Evolutionary conservation across 2,329 filamentous ascomycete species (phyloP).

Genomic region (Aureobasidium sp.): DNA sequence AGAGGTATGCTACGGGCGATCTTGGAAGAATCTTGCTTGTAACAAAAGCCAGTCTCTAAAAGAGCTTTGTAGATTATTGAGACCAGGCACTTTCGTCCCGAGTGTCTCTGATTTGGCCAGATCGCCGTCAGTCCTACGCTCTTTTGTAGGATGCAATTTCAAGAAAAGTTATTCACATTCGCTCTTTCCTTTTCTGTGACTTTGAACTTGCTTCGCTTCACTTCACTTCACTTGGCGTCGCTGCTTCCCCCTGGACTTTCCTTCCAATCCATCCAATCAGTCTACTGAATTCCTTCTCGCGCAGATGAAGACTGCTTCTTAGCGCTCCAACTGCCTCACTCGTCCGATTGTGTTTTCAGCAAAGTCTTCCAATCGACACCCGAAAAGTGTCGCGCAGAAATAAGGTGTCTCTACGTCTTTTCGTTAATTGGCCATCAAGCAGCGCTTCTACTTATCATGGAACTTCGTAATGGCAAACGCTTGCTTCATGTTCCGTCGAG

Average conservation of each 20-base stretch:
- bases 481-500: not conserved
- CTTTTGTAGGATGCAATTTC: conserved; percentile 9
- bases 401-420: not conserved
- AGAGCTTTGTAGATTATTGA: conserved; percentile 7
- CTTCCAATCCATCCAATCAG: not conserved
- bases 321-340: not conserved
- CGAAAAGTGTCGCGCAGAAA: not conserved
- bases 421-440: not conserved
- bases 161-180: conserved; percentile 4
- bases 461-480: not conserved
- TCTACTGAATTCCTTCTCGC: too few relatives aligned
- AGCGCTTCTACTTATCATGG: not conserved
- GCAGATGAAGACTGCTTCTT: not conserved
- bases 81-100: not conserved
- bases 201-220: not conserved
- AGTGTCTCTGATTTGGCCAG: not conserved
- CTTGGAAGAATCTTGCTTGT: conserved; percentile 10
- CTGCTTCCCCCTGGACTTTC: not conserved
- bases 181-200: not conserved
- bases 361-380: not conserved
- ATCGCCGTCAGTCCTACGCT: conserved; percentile 8
- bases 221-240: not conserved
- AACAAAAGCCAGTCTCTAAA: conserved; percentile 3
- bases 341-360: not conserved
- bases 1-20: conserved; percentile 4